A percentile compares a stretch with the other conserved stretches of the same genome.
These are phyloP conservation scores for Colletotrichum orchidophilum DNA, from an alignment of 2,329 filamentous ascomycete genomes.

Conservation along the genomic window DNA sequence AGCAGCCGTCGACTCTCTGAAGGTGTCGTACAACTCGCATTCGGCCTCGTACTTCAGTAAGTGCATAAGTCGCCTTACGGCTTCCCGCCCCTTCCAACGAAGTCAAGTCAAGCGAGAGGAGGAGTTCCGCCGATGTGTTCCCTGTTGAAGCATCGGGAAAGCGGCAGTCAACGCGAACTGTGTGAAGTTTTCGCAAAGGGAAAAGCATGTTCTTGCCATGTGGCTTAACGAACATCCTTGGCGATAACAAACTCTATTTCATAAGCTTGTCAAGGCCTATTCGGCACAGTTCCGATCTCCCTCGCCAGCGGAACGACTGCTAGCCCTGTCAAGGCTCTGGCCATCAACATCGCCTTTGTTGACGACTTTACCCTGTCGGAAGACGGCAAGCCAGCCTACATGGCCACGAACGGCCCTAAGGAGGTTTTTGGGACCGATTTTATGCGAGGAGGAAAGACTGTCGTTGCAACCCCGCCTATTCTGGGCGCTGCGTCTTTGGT, in stretches of 20 bases:
- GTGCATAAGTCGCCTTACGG: not conserved
- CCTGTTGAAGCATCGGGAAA: not conserved
- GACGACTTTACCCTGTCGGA: constrained; percentile 23
- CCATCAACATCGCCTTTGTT: constrained; percentile 5
- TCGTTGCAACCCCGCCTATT: not conserved
- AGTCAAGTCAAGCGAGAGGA: not conserved
- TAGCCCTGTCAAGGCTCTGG: not conserved
- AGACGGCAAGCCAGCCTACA: constrained; percentile 3
- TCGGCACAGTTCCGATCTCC: not conserved
- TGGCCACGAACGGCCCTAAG: constrained; percentile 13
- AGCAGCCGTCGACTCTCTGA: not conserved
- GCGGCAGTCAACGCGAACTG: not conserved
- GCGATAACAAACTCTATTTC: constrained; percentile 3
- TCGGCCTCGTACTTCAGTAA: not conserved
- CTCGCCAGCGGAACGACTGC: not conserved
- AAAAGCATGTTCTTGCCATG: not conserved
- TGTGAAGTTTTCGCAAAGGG: not conserved
- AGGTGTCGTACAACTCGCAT: not conserved
- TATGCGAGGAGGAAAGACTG: not conserved
- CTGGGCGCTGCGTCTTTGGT: not conserved
- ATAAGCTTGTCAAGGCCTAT: constrained; percentile 14
- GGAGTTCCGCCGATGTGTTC: not conserved
- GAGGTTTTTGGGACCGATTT: not conserved
- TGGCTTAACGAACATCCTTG: not conserved
- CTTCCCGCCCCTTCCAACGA: not conserved